A percentile compares a stretch with the other conserved stretches of the same genome.
phyloP scores from a whole-genome alignment of 1,284 basidiomycete genomes.

The Ganoderma resinaceum region DNA sequence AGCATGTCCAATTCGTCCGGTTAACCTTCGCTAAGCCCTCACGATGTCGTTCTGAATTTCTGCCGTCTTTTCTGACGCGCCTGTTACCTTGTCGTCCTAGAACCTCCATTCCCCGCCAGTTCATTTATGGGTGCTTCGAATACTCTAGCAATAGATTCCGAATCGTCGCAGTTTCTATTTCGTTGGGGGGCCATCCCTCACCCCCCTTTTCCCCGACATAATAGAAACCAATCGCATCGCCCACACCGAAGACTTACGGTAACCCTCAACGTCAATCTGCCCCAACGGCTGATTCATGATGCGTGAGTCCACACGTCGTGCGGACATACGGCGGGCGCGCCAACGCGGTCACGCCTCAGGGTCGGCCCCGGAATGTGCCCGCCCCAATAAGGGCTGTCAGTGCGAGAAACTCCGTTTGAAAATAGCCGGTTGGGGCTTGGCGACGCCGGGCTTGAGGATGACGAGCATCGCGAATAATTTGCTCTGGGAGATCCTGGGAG shows the following conservation, averaged over 20 bases:
- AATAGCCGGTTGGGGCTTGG: background rate
- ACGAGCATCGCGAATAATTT: background rate
- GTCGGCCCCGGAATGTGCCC: constrained; percentile 4
- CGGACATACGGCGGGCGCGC: background rate
- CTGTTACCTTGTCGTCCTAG: background rate
- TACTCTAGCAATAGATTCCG: background rate
- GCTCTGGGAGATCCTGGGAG: background rate
- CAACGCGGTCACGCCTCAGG: background rate
- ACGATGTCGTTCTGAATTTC: background rate
- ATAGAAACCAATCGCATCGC: background rate
- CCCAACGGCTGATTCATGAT: constrained; percentile 3
- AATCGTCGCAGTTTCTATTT: background rate
- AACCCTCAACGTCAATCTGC: constrained; percentile 3
- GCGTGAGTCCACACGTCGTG: background rate
- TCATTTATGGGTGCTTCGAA: background rate
- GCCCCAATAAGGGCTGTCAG: background rate
- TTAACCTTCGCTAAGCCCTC: constrained; percentile 1
- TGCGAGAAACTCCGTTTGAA: background rate
- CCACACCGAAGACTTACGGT: background rate
- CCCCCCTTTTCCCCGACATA: background rate
- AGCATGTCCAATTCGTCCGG: background rate
- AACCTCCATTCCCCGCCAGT: background rate
- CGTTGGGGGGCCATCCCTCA: background rate
- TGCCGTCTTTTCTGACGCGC: background rate
- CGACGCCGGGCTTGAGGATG: background rate